These are phyloP conservation scores for Citrus sp. DNA, from an alignment of 345 rosid species.

Conservation along the genomic window DNA sequence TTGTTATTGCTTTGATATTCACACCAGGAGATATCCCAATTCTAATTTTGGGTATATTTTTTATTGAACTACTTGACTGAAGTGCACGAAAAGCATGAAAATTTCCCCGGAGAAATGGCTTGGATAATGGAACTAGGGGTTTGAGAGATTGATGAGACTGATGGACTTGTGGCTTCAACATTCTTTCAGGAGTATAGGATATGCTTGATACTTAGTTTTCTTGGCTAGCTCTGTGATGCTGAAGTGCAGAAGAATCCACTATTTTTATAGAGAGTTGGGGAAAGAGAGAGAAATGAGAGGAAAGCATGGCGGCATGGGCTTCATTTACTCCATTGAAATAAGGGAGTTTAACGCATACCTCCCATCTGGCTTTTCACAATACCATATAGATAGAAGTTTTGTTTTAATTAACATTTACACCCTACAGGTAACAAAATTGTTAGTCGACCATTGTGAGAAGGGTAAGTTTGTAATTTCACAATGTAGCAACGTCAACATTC, in stretches of 20 bases:
- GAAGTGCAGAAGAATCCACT: neutral
- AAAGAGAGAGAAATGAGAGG: neutral
- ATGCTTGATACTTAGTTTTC: neutral
- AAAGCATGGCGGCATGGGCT: too few relatives aligned
- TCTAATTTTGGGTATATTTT: slow-evolving; percentile 2
- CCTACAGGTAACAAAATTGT: too few relatives aligned
- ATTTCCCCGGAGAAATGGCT: slow-evolving; percentile 2
- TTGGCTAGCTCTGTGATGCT: neutral
- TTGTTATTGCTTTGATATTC: slow-evolving; percentile 17
- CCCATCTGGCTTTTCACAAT: too few relatives aligned
- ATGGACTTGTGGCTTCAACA: slow-evolving; percentile 34
- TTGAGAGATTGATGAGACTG: slow-evolving; percentile 12
- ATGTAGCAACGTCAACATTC: too few relatives aligned
- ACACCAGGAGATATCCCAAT: neutral
- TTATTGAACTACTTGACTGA: neutral
- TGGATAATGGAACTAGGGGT: too few relatives aligned
- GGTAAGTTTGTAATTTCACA: too few relatives aligned
- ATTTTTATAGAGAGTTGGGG: neutral
- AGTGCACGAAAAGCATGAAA: slow-evolving; percentile 1
- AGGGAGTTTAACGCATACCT: too few relatives aligned
- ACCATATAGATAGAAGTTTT: too few relatives aligned
- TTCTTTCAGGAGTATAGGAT: neutral
- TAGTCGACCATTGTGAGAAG: too few relatives aligned
- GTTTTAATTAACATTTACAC: too few relatives aligned
- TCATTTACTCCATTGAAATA: too few relatives aligned